Evolutionary conservation across 306 rosid species (phyloP).

Genomic region (Cucumis hystrix): DNA sequence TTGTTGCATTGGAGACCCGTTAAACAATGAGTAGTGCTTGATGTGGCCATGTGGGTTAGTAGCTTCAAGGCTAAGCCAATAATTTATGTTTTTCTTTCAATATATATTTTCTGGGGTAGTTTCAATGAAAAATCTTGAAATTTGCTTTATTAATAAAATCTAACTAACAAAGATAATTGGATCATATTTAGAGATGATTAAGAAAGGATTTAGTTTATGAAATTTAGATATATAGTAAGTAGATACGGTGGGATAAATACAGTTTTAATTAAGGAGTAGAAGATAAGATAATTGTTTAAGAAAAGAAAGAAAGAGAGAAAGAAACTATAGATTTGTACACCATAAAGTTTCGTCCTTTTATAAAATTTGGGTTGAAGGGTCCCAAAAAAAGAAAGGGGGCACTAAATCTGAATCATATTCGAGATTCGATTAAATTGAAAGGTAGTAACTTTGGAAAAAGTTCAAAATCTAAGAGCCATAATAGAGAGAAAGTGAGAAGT

Average conservation of each 20-base stretch:
- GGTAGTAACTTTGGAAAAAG: not conserved
- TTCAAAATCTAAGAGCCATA: not conserved
- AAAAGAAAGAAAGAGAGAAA: too few relatives aligned
- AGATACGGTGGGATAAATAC: too few relatives aligned
- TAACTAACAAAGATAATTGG: not conserved
- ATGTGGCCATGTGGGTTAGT: conserved; percentile 6
- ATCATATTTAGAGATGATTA: too few relatives aligned
- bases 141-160: not conserved
- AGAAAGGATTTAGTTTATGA: too few relatives aligned
- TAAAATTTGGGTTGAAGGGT: not conserved
- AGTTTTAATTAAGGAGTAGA: too few relatives aligned
- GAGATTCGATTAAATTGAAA: not conserved
- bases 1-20: not conserved
- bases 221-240: too few relatives aligned
- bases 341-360: not conserved
- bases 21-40: not conserved
- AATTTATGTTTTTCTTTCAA: not conserved
- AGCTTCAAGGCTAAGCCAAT: not conserved
- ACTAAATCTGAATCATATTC: not conserved
- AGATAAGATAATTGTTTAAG: too few relatives aligned
- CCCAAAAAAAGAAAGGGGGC: not conserved
- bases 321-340: not conserved
- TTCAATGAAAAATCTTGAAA: not conserved
- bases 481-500: not conserved
- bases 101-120: not conserved